These are phyloP conservation scores for Cavenderia fasciculata DNA, from an alignment of 78 protist genomes.

Conservation along the genomic window DNA sequence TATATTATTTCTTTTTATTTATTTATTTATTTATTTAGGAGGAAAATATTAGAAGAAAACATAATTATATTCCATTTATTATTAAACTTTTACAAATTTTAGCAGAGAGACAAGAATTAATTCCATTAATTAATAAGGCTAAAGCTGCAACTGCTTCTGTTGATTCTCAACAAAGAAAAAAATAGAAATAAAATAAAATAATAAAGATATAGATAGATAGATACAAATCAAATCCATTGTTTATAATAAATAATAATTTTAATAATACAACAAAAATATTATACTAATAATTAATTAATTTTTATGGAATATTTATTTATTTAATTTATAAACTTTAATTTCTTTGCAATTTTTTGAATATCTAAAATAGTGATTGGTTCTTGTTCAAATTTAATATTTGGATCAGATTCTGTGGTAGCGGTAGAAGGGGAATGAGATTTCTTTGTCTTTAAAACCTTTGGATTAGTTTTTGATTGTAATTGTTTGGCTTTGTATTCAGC, in stretches of 20 bases:
- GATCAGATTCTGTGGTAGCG: not conserved
- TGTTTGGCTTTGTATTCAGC: not conserved
- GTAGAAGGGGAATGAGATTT: not conserved
- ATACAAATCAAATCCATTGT: too few relatives aligned
- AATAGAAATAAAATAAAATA: not conserved
- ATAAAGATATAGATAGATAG: not conserved
- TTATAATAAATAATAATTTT: too few relatives aligned
- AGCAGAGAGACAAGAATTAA: constrained; percentile 82
- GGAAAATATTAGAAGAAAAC: constrained; percentile 93
- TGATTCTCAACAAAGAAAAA: too few relatives aligned
- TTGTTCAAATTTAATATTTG: not conserved
- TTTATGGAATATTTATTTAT: not conserved
- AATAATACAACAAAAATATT: too few relatives aligned
- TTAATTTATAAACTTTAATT: not conserved
- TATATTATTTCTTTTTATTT: not conserved
- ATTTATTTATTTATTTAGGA: not conserved
- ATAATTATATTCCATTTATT: constrained; percentile 96
- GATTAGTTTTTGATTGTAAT: not conserved
- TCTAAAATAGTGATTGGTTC: not conserved
- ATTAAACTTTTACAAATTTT: constrained; percentile 81
- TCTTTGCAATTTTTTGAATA: constrained; percentile 14
- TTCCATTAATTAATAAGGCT: constrained; percentile 58
- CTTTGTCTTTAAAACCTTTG: not conserved
- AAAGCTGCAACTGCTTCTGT: too few relatives aligned
- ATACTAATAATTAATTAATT: not conserved